A percentile compares a stretch with the other conserved stretches of the same genome.
Conservation (phyloP, 2,329 filamentous ascomycete species). For the Sporothrix mexicana region DNA sequence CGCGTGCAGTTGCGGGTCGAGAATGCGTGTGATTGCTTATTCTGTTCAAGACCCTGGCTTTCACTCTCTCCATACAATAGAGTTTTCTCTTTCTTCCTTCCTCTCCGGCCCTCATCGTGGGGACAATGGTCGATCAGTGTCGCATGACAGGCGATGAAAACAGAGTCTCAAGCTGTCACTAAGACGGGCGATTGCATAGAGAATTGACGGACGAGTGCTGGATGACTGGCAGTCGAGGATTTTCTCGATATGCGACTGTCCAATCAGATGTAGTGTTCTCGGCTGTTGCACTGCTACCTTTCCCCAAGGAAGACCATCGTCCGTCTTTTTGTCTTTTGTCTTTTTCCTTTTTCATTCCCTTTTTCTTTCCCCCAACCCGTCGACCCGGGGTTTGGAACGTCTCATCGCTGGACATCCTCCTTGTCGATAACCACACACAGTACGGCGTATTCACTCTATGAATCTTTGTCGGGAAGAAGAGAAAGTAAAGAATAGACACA, state of each 20-base stretch:
- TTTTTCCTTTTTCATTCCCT: neutral
- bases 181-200: too few species aligned
- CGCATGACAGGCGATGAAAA: slow-evolving; percentile 18
- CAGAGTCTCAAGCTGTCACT: neutral
- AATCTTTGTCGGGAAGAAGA: neutral
- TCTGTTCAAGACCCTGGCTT: neutral
- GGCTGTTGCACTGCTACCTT: too few species aligned
- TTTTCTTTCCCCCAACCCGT: neutral
- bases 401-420: slow-evolving; percentile 21
- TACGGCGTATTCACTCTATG: neutral
- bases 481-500: too few species aligned
- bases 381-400: slow-evolving; percentile 33
- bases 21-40: neutral
- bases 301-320: slow-evolving; percentile 8
- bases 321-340: neutral
- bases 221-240: neutral
- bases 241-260: neutral
- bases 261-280: neutral
- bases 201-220: neutral
- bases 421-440: neutral
- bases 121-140: slow-evolving; percentile 11
- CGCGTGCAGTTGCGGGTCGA: neutral
- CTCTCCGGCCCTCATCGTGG: neutral
- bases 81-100: neutral
- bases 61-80: neutral